These are phyloP conservation scores for Penicillium atrosanguineum DNA, from an alignment of 495 filamentous ascomycete genomes.

Conservation along the genomic window DNA sequence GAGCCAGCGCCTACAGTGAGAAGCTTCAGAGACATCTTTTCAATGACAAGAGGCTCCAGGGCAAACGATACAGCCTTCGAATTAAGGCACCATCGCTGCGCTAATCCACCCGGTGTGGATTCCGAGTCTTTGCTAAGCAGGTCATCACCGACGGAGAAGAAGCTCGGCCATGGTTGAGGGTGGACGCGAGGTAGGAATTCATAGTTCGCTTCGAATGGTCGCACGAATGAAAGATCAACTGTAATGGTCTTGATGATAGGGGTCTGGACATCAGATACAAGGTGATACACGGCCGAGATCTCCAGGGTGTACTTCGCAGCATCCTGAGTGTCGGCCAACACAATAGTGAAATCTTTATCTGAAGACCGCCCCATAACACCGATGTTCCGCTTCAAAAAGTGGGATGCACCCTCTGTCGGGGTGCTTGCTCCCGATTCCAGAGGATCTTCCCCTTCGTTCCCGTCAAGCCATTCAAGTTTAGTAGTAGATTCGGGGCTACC, in stretches of 20 bases:
- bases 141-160: conserved; percentile 60
- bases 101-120: conserved; percentile 57
- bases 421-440: conserved; percentile 25
- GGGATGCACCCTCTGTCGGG: conserved; percentile 29
- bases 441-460: conserved; percentile 18
- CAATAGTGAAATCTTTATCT: conserved; percentile 28
- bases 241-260: conserved; percentile 70
- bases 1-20: conserved; percentile 55
- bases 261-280: conserved; percentile 78
- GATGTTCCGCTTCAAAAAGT: conserved; percentile 35
- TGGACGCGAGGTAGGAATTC: conserved; percentile 77
- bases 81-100: conserved; percentile 75
- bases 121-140: conserved; percentile 25
- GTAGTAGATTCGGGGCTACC: conserved; percentile 56
- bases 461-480: conserved; percentile 44
- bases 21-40: conserved; percentile 58
- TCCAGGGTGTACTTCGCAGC: conserved; percentile 67
- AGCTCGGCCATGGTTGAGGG: conserved; percentile 77
- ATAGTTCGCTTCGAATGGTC: conserved; percentile 86
- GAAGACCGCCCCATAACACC: conserved; percentile 51
- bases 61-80: conserved; percentile 75
- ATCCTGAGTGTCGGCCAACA: conserved; percentile 38
- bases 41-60: conserved; percentile 63
- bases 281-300: conserved; percentile 70
- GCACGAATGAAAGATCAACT: conserved; percentile 66